phyloP scores from a whole-genome alignment of 2,329 filamentous ascomycete genomes.

The Rhynchosporium secalis region DNA sequence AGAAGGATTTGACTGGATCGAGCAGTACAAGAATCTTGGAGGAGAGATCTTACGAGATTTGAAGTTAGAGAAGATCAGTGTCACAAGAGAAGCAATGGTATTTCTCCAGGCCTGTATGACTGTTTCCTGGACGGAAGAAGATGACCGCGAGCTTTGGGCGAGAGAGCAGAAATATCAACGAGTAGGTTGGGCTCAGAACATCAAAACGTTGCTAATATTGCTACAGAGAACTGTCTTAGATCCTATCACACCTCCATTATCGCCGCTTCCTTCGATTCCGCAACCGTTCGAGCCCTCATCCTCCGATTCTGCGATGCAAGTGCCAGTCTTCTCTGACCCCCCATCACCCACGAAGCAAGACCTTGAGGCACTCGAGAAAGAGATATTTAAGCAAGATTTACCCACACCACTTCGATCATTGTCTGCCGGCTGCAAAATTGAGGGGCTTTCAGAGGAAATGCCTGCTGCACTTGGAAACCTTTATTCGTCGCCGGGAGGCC shows the following conservation, averaged over 20 bases:
- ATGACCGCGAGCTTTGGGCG: conserved; percentile 31
- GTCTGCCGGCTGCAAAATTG: neutral
- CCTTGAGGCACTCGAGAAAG: conserved; percentile 32
- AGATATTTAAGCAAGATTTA: conserved; percentile 36
- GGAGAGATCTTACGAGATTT: conserved; percentile 27
- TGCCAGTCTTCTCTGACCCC: conserved; percentile 34
- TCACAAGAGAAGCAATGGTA: conserved; percentile 33
- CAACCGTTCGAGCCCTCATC: conserved; percentile 33
- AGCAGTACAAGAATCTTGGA: conserved; percentile 25
- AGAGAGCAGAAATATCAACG: conserved; percentile 29
- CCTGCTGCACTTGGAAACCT: conserved; percentile 70
- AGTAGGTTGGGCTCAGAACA: conserved; percentile 23
- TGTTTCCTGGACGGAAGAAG: conserved; percentile 28
- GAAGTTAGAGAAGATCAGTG: conserved; percentile 34
- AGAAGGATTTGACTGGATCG: conserved; percentile 33
- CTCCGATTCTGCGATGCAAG: conserved; percentile 29
- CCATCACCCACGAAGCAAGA: conserved; percentile 32
- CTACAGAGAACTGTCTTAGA: conserved; percentile 30
- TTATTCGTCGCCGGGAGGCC: conserved; percentile 27
- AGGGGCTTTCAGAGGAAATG: conserved; percentile 44
- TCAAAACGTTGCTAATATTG: neutral
- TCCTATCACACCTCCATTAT: conserved; percentile 38
- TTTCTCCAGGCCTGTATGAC: conserved; percentile 30
- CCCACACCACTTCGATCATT: conserved; percentile 28
- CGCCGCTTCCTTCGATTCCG: conserved; percentile 25